A percentile compares a stretch with the other conserved stretches of the same genome.
phyloP scores from a whole-genome alignment of 768 basidiomycete genomes.

The Kwoniella bestiolae region DNA sequence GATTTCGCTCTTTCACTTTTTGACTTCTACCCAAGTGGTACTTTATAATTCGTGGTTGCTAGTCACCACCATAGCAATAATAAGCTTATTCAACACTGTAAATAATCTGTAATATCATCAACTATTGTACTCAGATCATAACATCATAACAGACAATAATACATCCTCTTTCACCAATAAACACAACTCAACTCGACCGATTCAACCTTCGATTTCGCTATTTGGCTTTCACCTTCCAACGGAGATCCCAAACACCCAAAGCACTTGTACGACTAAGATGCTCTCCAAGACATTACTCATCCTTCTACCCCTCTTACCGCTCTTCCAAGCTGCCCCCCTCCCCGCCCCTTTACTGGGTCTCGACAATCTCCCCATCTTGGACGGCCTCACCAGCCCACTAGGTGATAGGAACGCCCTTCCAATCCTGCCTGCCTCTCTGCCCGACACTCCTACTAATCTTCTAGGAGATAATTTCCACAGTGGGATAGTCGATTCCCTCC shows the following conservation, averaged over 20 bases:
- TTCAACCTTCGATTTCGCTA: conserved; percentile 1
- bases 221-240: not conserved
- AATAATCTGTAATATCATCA: not conserved
- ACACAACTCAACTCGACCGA: no score
- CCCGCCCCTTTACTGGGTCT: conserved; percentile 7
- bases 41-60: conserved; percentile 2
- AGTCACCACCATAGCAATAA: conserved; percentile 20
- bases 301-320: conserved; percentile 9
- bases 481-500: not conserved
- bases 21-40: conserved; percentile 14
- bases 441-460: not conserved
- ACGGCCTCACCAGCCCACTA: conserved; percentile 11
- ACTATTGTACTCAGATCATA: not conserved
- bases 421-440: not conserved
- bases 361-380: not conserved
- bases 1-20: conserved; percentile 13
- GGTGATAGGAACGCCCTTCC: not conserved
- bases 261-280: no score
- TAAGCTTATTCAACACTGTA: not conserved
- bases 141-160: not conserved
- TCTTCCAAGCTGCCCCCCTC: conserved; percentile 8
- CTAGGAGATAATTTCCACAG: not conserved
- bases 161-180: no score
- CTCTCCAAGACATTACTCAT: not conserved
- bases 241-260: not conserved